Evolutionary conservation across 306 rosid species (phyloP).

Genomic region (Trifolium subterraneum): DNA sequence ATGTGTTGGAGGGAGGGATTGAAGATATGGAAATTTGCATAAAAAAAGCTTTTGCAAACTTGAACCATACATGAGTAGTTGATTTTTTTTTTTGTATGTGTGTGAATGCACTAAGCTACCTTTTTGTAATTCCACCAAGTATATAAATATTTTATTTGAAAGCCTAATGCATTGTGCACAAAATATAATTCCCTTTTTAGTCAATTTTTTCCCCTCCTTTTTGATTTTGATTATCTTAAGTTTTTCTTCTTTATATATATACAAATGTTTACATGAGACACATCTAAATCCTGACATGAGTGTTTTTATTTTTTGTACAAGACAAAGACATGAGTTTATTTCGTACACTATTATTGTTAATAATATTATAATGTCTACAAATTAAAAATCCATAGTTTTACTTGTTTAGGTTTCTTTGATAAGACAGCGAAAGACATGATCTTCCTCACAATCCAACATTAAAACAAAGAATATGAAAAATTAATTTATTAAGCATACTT

Average conservation of each 20-base stretch:
- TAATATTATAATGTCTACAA: neutral
- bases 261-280: slow-evolving; percentile 17
- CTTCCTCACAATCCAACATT: slow-evolving; percentile 28
- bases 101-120: neutral
- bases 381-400: slow-evolving; percentile 17
- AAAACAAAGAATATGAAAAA: slow-evolving; percentile 29
- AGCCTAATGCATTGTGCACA: neutral
- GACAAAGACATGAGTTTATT: slow-evolving; percentile 14
- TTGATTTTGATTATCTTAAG: neutral
- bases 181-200: neutral
- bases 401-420: slow-evolving; percentile 25
- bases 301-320: neutral
- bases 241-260: slow-evolving; percentile 3
- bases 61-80: neutral
- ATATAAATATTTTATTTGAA: neutral
- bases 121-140: too few relatives aligned
- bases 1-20: too few relatives aligned
- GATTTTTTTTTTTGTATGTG: too few relatives aligned
- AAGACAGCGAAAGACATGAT: slow-evolving; percentile 34
- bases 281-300: slow-evolving; percentile 28
- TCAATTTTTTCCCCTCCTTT: neutral
- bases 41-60: too few relatives aligned
- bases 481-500: slow-evolving; percentile 34
- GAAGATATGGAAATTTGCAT: neutral
- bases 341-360: slow-evolving; percentile 20